Percentiles rank a stretch among this genome's conserved stretches.
phyloP scores from a whole-genome alignment of 108 stramenopile species.

The Poteriospumella lacustris region DNA sequence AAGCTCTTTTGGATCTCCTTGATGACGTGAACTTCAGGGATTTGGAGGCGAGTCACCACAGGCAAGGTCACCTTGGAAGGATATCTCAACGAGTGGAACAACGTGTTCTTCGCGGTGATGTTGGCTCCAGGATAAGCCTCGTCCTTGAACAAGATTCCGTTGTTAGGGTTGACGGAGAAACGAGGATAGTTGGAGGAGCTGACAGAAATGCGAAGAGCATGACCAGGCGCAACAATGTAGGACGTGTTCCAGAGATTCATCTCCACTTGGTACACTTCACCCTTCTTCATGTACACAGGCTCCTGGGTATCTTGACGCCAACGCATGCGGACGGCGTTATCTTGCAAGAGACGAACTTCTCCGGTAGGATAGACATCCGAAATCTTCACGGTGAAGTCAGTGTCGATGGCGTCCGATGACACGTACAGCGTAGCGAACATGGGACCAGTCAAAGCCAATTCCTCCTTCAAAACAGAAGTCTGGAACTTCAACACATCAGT shows the following conservation, averaged over 20 bases:
- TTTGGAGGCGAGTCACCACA: not conserved
- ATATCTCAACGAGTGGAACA: constrained; percentile 22
- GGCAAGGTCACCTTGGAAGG: constrained; percentile 30
- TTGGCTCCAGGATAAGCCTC: constrained; percentile 17
- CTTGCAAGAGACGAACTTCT: constrained; percentile 24
- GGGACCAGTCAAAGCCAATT: constrained; percentile 22
- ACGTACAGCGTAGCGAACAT: constrained; percentile 26
- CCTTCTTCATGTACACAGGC: constrained; percentile 24
- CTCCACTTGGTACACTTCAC: constrained; percentile 31
- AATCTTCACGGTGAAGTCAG: constrained; percentile 40
- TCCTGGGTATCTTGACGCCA: constrained; percentile 25
- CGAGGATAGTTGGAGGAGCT: constrained; percentile 28
- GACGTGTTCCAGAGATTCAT: constrained; percentile 40
- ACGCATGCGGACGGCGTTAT: constrained; percentile 36
- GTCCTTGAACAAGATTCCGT: constrained; percentile 5
- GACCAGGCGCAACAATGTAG: constrained; percentile 34
- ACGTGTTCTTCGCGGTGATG: constrained; percentile 23
- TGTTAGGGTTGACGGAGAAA: constrained; percentile 35
- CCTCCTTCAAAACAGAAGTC: not conserved
- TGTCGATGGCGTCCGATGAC: constrained; percentile 35
- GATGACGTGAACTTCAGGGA: constrained; percentile 15
- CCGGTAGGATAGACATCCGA: constrained; percentile 41
- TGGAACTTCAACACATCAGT: constrained; percentile 31
- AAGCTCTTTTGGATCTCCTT: constrained; percentile 13
- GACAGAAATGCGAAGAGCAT: constrained; percentile 32